These are phyloP conservation scores for Rutstroemia sp. DNA, from an alignment of 2,329 filamentous ascomycete species.

Conservation along the genomic window DNA sequence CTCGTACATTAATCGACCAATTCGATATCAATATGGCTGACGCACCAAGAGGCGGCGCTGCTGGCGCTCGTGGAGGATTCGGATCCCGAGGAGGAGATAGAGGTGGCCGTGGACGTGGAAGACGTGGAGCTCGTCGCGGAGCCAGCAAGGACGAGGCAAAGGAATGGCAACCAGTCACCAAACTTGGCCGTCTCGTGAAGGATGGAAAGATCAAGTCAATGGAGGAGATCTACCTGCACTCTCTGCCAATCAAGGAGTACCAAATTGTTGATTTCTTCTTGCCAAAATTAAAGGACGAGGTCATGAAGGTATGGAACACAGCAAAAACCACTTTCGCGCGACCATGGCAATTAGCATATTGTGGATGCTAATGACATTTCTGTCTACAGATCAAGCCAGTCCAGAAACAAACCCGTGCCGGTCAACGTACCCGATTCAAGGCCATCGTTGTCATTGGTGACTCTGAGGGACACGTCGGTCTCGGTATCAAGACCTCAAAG, in stretches of 20 bases:
- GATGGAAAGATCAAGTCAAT: conserved; percentile 99
- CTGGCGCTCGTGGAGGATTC: conserved; percentile 58
- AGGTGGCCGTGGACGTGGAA: conserved; percentile 65
- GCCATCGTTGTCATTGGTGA: conserved; percentile 99
- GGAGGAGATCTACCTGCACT: conserved; percentile 99
- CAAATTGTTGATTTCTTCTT: conserved; percentile 99
- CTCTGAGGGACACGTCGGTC: conserved; percentile 97
- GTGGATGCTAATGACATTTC: conserved; percentile 30
- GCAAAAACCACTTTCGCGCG: conserved; percentile 4
- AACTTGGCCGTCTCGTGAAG: conserved; percentile 99
- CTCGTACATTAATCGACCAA: conserved; percentile 14
- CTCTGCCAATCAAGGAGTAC: conserved; percentile 99
- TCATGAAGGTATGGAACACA: conserved; percentile 82
- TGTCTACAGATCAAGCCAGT: conserved; percentile 93
- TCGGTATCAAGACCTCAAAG: conserved; percentile 99
- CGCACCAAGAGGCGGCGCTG: conserved; percentile 52
- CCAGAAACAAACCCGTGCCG: conserved; percentile 99
- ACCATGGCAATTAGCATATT: conserved; percentile 3
- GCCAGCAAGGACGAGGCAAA: conserved; percentile 89
- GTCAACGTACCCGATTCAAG: conserved; percentile 99
- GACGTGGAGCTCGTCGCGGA: conserved; percentile 64
- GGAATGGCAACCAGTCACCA: conserved; percentile 99
- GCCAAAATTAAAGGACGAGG: conserved; percentile 99
- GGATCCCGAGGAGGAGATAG: conserved; percentile 55
- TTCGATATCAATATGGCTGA: conserved; percentile 60